Conservation (phyloP, 225 moss, liverwort and hornwort species). For the Asterella californica region DNA sequence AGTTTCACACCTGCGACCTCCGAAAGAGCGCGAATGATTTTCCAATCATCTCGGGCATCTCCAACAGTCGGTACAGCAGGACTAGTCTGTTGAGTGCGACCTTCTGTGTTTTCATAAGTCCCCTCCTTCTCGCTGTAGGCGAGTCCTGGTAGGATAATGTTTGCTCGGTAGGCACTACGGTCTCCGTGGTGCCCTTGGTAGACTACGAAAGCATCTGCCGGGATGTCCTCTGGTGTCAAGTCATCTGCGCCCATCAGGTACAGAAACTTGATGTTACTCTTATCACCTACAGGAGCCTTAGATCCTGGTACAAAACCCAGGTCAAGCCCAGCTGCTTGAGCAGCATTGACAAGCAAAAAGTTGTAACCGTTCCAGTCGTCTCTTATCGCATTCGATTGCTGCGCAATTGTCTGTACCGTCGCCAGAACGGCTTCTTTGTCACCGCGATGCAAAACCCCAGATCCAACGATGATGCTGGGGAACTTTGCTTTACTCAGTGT, state of each 20-base stretch:
- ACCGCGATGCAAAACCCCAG: constrained; percentile 62
- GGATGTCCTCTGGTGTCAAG: constrained; percentile 71
- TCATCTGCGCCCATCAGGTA: constrained; percentile 93
- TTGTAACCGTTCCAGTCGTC: constrained; percentile 94
- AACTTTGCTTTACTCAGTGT: constrained; percentile 66
- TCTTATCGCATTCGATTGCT: constrained; percentile 57
- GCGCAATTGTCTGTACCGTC: constrained; percentile 63
- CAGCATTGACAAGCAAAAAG: constrained; percentile 78
- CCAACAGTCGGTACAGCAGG: constrained; percentile 92
- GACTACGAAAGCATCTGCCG: constrained; percentile 79
- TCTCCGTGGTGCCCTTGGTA: constrained; percentile 98
- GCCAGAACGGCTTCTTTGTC: constrained; percentile 76
- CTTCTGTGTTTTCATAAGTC: constrained; percentile 85
- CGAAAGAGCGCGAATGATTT: constrained; percentile 81
- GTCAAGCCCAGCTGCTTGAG: constrained; percentile 88
- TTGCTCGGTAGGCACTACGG: constrained; percentile 81
- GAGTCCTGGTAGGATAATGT: constrained; percentile 85
- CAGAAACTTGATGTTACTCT: constrained; percentile 56
- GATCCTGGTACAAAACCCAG: constrained; percentile 78
- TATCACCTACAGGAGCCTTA: constrained; percentile 50
- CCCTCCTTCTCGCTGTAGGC: constrained; percentile 93
- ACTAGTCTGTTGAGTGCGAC: constrained; percentile 70
- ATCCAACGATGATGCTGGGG: constrained; percentile 76
- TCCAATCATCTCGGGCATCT: constrained; percentile 94
- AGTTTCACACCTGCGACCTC: constrained; percentile 76